phyloP scores from a whole-genome alignment of 148 eudicot genomes.

The Nyssa sinensis region DNA sequence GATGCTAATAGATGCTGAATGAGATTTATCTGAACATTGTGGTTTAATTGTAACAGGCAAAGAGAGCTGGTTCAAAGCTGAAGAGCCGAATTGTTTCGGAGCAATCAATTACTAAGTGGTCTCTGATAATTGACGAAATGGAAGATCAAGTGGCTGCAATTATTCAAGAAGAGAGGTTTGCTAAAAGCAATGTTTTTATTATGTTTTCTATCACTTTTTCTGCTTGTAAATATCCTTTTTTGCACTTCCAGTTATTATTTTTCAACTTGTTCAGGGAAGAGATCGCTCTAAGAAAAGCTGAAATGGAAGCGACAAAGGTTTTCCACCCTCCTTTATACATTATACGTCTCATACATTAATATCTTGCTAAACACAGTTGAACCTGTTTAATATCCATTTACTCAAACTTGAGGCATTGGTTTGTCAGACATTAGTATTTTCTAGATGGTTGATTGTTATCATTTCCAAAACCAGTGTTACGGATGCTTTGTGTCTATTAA shows the following conservation, averaged over 20 bases:
- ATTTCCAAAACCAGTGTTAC: not conserved
- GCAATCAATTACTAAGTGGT: constrained; percentile 76
- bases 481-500: not conserved
- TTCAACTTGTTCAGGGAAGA: constrained; percentile 58
- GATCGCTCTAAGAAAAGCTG: constrained; percentile 95
- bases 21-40: constrained; percentile 1
- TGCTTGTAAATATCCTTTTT: not conserved
- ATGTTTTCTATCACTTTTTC: not conserved
- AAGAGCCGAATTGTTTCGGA: constrained; percentile 90
- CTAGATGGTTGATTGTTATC: not conserved
- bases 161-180: constrained; percentile 77
- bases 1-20: constrained; percentile 1
- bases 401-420: not conserved
- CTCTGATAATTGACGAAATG: constrained; percentile 75
- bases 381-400: not conserved
- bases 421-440: constrained; percentile 1
- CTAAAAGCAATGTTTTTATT: not conserved
- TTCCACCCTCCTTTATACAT: constrained; percentile 13
- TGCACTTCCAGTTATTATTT: not conserved
- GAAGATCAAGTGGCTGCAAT: constrained; percentile 78
- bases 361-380: not conserved
- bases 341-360: not conserved
- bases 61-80: constrained; percentile 85
- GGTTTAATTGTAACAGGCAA: constrained; percentile 35
- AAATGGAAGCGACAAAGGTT: constrained; percentile 97